Evolutionary conservation across 176 grass and related monocot genomes (phyloP).

Genomic region (barley (Hordeum vulgare)): DNA sequence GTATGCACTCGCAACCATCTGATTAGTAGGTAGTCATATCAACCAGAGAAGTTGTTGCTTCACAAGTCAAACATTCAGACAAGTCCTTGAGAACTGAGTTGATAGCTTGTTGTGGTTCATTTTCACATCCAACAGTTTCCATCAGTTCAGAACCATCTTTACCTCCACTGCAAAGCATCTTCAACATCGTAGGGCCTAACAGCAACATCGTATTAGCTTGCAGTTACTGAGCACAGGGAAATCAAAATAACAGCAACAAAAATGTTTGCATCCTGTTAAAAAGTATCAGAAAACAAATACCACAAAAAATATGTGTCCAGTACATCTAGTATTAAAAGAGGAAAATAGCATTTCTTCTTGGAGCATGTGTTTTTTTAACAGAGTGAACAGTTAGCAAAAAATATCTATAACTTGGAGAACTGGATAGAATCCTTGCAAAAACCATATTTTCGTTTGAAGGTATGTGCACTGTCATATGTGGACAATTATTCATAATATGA

Average conservation of each 20-base stretch:
- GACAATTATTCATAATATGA: not conserved
- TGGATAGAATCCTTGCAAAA: not conserved
- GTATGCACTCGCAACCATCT: too few species aligned
- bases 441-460: not conserved
- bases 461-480: not conserved
- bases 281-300: not conserved
- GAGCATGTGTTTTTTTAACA: not conserved
- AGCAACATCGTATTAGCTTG: conserved; percentile 18
- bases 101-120: conserved; percentile 39
- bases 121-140: conserved; percentile 32
- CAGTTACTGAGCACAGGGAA: not conserved
- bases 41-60: conserved; percentile 60
- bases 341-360: conserved; percentile 3
- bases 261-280: not conserved
- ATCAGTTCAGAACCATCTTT: conserved; percentile 32
- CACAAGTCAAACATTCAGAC: conserved; percentile 53
- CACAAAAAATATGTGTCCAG: not conserved
- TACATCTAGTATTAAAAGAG: not conserved
- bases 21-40: too few species aligned
- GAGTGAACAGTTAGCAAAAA: not conserved
- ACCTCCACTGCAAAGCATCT: conserved; percentile 53
- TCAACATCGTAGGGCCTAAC: conserved; percentile 59
- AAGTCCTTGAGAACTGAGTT: conserved; percentile 62
- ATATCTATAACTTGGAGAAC: not conserved
- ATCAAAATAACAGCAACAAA: not conserved